Percentiles rank a stretch among this genome's conserved stretches.
Conservation (phyloP, 306 rosid genomes). For the Inga leiocalycina region DNA sequence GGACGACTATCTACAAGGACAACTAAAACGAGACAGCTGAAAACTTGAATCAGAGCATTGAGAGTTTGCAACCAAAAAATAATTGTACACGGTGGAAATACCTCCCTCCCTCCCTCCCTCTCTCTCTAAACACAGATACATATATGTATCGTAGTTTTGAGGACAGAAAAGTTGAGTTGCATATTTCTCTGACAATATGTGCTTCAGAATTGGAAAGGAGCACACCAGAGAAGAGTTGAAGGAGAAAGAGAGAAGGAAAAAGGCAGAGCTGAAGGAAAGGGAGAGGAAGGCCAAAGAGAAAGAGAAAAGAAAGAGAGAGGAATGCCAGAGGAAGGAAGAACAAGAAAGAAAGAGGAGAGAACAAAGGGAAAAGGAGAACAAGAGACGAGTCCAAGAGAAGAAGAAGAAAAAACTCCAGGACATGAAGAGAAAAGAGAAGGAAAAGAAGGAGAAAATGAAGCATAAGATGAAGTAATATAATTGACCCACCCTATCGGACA, state of each 20-base stretch:
- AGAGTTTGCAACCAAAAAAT: not conserved
- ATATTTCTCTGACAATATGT: conserved; percentile 35
- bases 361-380: not conserved
- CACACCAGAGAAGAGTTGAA: conserved; percentile 46
- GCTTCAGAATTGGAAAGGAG: conserved; percentile 50
- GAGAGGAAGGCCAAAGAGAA: conserved; percentile 18
- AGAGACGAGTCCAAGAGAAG: not conserved
- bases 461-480: not conserved
- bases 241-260: conserved; percentile 47
- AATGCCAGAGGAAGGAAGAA: not conserved
- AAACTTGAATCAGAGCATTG: conserved; percentile 16
- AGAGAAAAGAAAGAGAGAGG: conserved; percentile 21
- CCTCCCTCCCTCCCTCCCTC: not conserved
- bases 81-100: not conserved
- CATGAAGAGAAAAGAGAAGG: not conserved
- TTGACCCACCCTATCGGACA: not conserved
- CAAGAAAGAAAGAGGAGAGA: not conserved
- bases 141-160: not conserved
- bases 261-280: conserved; percentile 39
- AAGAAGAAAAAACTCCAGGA: not conserved
- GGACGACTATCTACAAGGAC: conserved; percentile 37
- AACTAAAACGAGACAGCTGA: not conserved
- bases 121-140: not conserved
- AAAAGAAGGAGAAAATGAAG: conserved; percentile 6
- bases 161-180: not conserved